Conservation (phyloP, 169 alveolate species). For the Plasmodium inui region DNA sequence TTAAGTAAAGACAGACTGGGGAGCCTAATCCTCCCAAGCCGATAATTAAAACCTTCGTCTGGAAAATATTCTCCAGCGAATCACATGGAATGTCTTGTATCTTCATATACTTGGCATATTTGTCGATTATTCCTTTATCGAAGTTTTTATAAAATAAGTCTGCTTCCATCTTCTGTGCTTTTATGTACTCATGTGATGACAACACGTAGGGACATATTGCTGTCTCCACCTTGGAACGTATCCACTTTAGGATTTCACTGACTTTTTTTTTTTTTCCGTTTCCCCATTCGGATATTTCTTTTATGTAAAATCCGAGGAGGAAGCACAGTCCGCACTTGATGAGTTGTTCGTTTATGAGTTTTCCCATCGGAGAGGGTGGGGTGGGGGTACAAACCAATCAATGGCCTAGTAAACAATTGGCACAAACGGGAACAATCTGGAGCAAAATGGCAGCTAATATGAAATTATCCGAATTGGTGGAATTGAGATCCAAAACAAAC, state of each 20-base stretch:
- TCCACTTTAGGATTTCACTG: neutral
- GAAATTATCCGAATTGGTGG: neutral
- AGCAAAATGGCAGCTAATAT: neutral
- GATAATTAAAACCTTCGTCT: slow-evolving; percentile 92
- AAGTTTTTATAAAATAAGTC: slow-evolving; percentile 45
- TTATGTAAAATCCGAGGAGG: slow-evolving; percentile 26
- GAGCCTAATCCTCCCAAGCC: slow-evolving; percentile 99
- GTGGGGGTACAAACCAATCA: neutral
- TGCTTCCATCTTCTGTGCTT: neutral
- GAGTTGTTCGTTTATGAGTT: neutral
- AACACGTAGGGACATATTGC: neutral
- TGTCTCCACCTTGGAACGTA: neutral
- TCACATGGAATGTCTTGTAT: slow-evolving; percentile 33
- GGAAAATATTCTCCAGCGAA: slow-evolving; percentile 50
- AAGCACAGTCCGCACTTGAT: slow-evolving; percentile 18
- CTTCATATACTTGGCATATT: slow-evolving; percentile 41
- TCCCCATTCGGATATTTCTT: slow-evolving; percentile 3
- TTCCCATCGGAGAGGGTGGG: neutral
- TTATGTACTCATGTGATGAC: neutral
- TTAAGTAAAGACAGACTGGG: slow-evolving; percentile 94
- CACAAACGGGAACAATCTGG: neutral
- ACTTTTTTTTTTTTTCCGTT: neutral
- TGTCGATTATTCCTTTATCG: slow-evolving; percentile 43
- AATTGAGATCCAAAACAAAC: neutral
- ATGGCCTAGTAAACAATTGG: neutral